Conservation (phyloP, 2,329 filamentous ascomycete genomes). For the Sporothrix euskadiensis region DNA sequence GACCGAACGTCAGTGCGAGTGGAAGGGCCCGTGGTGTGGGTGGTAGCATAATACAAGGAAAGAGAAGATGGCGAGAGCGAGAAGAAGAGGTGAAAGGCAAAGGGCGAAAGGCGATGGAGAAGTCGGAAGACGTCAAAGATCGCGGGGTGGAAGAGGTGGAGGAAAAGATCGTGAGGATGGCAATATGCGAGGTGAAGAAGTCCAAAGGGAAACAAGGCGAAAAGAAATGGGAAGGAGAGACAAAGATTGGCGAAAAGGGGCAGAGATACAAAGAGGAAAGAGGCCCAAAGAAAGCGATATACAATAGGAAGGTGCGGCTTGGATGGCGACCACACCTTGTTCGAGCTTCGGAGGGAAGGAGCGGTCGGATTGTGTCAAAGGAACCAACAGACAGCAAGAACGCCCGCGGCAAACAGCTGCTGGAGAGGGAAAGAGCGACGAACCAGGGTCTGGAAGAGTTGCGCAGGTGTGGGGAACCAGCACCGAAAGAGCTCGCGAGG, state of each 20-base stretch:
- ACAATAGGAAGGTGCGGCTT: constrained; percentile 21
- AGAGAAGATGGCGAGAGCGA: constrained; percentile 4
- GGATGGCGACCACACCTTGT: neutral
- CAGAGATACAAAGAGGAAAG: neutral
- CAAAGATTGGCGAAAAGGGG: neutral
- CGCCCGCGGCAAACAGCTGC: neutral
- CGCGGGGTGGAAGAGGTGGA: neutral
- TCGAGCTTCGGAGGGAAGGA: constrained; percentile 19
- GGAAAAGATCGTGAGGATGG: neutral
- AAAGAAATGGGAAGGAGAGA: neutral
- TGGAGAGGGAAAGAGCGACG: constrained; percentile 6
- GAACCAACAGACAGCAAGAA: neutral
- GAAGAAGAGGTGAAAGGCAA: neutral
- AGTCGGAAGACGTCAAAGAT: neutral
- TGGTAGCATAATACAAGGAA: neutral
- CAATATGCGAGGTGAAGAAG: neutral
- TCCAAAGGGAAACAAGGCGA: neutral
- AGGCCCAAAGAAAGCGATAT: neutral
- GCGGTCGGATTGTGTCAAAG: neutral
- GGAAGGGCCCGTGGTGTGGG: constrained; percentile 7
- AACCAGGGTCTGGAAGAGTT: constrained; percentile 15
- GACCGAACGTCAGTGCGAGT: constrained; percentile 23
- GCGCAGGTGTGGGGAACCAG: constrained; percentile 13
- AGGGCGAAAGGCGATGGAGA: neutral
- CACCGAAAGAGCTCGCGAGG: neutral